Conservation (phyloP, 2,329 filamentous ascomycete species). For the Ophiostoma perfectum region DNA sequence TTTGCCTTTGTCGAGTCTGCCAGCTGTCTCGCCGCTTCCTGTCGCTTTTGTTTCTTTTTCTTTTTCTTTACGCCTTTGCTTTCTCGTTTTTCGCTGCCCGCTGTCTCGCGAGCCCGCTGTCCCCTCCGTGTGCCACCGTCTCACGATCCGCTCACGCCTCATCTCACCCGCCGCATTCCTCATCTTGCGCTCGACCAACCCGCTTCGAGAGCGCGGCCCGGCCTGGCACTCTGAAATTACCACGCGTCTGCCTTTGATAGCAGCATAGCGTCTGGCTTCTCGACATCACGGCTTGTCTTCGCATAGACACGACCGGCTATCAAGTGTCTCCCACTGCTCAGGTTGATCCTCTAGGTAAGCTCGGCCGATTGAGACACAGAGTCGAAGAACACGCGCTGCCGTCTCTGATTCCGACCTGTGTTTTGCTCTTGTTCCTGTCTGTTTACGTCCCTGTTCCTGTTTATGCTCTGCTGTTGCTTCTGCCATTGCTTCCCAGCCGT, state of each 20-base stretch:
- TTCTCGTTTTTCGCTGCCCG: neutral
- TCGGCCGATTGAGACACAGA: too few species aligned
- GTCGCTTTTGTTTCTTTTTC: neutral
- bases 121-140: neutral
- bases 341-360: too few species aligned
- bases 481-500: too few species aligned
- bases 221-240: too few species aligned
- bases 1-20: neutral
- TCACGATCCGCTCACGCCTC: conserved; percentile 8
- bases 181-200: neutral
- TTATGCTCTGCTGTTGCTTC: too few species aligned
- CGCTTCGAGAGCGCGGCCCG: conserved; percentile 1
- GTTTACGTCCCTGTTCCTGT: too few species aligned
- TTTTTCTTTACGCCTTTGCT: neutral
- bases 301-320: too few species aligned
- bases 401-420: too few species aligned
- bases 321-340: too few species aligned
- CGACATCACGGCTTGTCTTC: neutral
- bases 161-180: neutral
- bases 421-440: too few species aligned
- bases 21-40: neutral
- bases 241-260: too few species aligned
- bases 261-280: neutral
- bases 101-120: neutral
- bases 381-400: too few species aligned